Conservation (phyloP, 345 rosid genomes). For the Sonneratia caseolaris region DNA sequence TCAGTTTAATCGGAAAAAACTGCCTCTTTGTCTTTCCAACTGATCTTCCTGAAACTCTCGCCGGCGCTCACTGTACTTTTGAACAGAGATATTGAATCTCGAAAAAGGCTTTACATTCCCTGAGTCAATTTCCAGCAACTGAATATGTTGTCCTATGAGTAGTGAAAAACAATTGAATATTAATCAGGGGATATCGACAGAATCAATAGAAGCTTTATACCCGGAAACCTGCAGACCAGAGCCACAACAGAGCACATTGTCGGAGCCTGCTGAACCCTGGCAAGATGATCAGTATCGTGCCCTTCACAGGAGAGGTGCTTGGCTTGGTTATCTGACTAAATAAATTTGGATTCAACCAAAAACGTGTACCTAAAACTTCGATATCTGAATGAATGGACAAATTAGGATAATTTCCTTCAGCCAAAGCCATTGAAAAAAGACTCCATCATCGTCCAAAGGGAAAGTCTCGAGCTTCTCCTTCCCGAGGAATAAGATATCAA, state of each 20-base stretch:
- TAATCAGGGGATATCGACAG: neutral
- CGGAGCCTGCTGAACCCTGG: neutral
- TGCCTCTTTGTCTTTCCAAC: neutral
- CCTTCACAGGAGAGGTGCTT: neutral
- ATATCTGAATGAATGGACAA: neutral
- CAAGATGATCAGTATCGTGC: neutral
- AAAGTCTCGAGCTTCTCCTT: conserved; percentile 56
- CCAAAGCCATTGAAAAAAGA: no score
- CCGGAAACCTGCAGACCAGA: neutral
- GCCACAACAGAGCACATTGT: neutral
- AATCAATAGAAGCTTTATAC: neutral
- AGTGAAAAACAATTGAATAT: neutral
- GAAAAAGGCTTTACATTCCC: neutral
- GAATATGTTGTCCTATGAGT: neutral
- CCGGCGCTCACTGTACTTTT: neutral
- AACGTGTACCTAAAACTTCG: neutral
- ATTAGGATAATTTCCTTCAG: neutral
- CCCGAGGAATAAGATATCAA: conserved; percentile 38
- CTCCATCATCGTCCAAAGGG: conserved; percentile 37
- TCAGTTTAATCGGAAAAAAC: neutral
- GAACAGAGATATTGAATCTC: neutral
- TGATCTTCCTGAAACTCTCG: neutral
- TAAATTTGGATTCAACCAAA: neutral
- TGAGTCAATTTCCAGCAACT: neutral
- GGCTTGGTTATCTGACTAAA: neutral